Evolutionary conservation across 2,329 filamentous ascomycete species (phyloP).

Genomic region (Septoria linicola): DNA sequence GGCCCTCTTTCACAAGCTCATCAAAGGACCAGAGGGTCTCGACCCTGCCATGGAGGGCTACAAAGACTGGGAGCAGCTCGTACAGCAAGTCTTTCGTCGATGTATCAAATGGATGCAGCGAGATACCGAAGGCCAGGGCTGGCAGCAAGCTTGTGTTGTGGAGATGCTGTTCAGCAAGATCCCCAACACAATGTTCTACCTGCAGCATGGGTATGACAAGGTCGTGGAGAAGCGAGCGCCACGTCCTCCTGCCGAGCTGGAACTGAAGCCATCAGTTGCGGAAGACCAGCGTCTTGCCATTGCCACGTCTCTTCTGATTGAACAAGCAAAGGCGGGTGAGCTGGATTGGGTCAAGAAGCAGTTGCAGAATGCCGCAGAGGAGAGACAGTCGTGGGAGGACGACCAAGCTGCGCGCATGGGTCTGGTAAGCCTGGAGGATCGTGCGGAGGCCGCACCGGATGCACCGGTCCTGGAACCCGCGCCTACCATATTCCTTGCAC

Average conservation of each 20-base stretch:
- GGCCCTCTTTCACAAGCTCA: slow-evolving; percentile 81
- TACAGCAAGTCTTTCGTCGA: slow-evolving; percentile 77
- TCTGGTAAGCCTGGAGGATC: slow-evolving; percentile 31
- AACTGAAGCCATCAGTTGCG: slow-evolving; percentile 72
- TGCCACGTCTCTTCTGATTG: slow-evolving; percentile 73
- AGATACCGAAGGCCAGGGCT: slow-evolving; percentile 55
- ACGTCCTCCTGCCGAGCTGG: slow-evolving; percentile 74
- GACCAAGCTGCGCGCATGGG: slow-evolving; percentile 59
- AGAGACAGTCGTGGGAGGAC: slow-evolving; percentile 76
- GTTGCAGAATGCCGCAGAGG: slow-evolving; percentile 65
- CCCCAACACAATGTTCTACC: slow-evolving; percentile 74
- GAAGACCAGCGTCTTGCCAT: slow-evolving; percentile 69
- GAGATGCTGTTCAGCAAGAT: slow-evolving; percentile 96
- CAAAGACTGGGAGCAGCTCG: slow-evolving; percentile 88
- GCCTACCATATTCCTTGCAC: slow-evolving; percentile 57
- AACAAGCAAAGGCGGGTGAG: slow-evolving; percentile 72
- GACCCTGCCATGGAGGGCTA: slow-evolving; percentile 64
- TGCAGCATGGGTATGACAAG: slow-evolving; percentile 87
- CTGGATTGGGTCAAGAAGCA: slow-evolving; percentile 79
- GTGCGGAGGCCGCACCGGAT: slow-evolving; percentile 24
- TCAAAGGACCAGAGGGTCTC: slow-evolving; percentile 80
- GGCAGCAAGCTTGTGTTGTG: slow-evolving; percentile 73
- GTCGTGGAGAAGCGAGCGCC: slow-evolving; percentile 66
- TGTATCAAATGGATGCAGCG: slow-evolving; percentile 71
- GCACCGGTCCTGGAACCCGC: slow-evolving; percentile 40